Evolutionary conservation across 495 filamentous ascomycete genomes (phyloP).

Genomic region (Astrocystis sublimbata): DNA sequence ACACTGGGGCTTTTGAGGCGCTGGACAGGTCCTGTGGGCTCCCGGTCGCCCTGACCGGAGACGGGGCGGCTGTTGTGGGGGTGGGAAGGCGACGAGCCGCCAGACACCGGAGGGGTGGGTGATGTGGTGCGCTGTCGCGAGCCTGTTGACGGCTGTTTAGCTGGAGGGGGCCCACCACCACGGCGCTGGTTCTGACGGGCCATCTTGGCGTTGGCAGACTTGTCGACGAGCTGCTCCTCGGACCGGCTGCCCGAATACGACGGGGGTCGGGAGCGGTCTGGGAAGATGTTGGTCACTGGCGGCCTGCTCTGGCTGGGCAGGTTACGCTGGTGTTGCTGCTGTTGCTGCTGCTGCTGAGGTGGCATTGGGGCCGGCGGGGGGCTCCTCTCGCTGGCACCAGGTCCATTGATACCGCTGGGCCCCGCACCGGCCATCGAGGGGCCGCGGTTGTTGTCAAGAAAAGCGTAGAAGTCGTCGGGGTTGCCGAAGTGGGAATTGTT

Average conservation of each 20-base stretch:
- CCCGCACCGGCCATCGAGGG: slow-evolving; percentile 12
- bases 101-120: slow-evolving; percentile 19
- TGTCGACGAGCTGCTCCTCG: slow-evolving; percentile 32
- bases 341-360: slow-evolving; percentile 24
- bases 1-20: slow-evolving; percentile 36
- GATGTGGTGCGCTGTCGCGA: slow-evolving; percentile 27
- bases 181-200: slow-evolving; percentile 33
- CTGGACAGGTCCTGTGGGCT: slow-evolving; percentile 21
- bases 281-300: slow-evolving; percentile 25
- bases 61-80: slow-evolving; percentile 21
- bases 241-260: slow-evolving; percentile 34
- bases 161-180: slow-evolving; percentile 19
- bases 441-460: slow-evolving; percentile 32
- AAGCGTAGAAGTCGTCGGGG: slow-evolving; percentile 36
- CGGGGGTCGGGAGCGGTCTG: slow-evolving; percentile 25
- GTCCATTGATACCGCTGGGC: slow-evolving; percentile 5
- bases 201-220: slow-evolving; percentile 19
- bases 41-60: slow-evolving; percentile 1
- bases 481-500: slow-evolving; percentile 26
- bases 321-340: slow-evolving; percentile 30
- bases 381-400: neutral
- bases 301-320: slow-evolving; percentile 27
- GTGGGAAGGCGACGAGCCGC: slow-evolving; percentile 30
- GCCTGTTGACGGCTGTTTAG: slow-evolving; percentile 5
- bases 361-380: slow-evolving; percentile 17